phyloP scores from a whole-genome alignment of 345 rosid genomes.

The Geranium rotundifolium region DNA sequence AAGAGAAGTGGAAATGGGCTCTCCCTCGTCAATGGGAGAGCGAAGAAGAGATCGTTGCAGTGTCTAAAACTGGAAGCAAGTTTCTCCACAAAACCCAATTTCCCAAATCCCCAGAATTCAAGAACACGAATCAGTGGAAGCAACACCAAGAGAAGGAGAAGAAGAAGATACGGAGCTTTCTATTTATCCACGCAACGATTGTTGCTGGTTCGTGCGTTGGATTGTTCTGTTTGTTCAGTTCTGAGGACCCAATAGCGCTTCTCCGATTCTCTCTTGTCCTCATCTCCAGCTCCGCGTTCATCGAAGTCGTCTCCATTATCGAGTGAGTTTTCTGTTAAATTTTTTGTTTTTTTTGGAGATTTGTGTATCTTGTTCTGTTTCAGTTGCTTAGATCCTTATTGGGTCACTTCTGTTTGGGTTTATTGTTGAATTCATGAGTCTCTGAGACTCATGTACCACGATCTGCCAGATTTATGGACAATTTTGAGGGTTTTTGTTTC shows the following conservation, averaged over 20 bases:
- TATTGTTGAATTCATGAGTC: background rate
- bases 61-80: slow-evolving; percentile 11
- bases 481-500: background rate
- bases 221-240: background rate
- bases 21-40: slow-evolving; percentile 13
- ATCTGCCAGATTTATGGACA: background rate
- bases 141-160: background rate
- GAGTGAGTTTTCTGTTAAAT: background rate
- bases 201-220: background rate
- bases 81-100: slow-evolving; percentile 8
- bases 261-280: background rate
- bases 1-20: background rate
- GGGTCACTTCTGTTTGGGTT: background rate
- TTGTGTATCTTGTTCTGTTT: background rate
- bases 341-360: background rate
- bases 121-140: background rate
- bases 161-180: background rate
- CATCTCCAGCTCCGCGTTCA: background rate
- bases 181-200: background rate
- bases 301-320: no score
- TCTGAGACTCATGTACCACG: background rate
- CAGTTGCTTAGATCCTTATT: background rate
- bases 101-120: background rate
- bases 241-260: background rate
- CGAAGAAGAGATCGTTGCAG: slow-evolving; percentile 7